Evolutionary conservation across 2,329 filamentous ascomycete species (phyloP), one percentile per base, ranked within the genome.

Genomic region (Alternaria sp.): DNA sequence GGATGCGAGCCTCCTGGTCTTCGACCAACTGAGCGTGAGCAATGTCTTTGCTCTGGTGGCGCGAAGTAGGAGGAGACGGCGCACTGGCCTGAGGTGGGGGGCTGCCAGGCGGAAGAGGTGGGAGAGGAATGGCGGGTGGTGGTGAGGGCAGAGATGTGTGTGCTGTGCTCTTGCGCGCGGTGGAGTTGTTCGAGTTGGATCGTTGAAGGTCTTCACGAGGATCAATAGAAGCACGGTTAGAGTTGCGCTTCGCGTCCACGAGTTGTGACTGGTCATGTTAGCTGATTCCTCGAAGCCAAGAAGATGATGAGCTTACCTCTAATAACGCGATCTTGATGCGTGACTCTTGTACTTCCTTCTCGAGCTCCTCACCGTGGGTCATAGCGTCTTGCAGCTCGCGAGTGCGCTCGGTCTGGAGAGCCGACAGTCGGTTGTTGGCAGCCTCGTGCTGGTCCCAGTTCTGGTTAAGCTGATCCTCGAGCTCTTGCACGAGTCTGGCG

Each of bases 371-470:
- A 33, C 80, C 82, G 49, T 82, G 79, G 18, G 77, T 68, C 15
- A 81, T 68, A 2, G 75, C 77, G 45, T 82, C 79, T 58, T 82
- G 78, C 6, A 82, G 75, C 63, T 84, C 80, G 14, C 78, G 73
- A 41, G 80, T 81, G 25, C 80, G 78, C 72, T 85, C 84, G 3
- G 77, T 80, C 64, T 85, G 83, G 58, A 85, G 79, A 64, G 92
- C 90, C 56, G 94, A 97, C 57, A 98, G 84, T 58, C 95, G 90
- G 82, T 97, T 97, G 79, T 88, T 94, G 12, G 90, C 90, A 63
- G 89, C 85, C 76, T 97, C 93, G 64, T 95, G 94, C 78, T 97
- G 92, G 75, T 99, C 96, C 80, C 94, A 99, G 82, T 96, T 97
- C 78, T 87, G 93, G 76, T 95, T 94, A 58, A 99, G 89, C 80